phyloP scores from a whole-genome alignment of 495 filamentous ascomycete genomes.

The Neurospora sp. region DNA sequence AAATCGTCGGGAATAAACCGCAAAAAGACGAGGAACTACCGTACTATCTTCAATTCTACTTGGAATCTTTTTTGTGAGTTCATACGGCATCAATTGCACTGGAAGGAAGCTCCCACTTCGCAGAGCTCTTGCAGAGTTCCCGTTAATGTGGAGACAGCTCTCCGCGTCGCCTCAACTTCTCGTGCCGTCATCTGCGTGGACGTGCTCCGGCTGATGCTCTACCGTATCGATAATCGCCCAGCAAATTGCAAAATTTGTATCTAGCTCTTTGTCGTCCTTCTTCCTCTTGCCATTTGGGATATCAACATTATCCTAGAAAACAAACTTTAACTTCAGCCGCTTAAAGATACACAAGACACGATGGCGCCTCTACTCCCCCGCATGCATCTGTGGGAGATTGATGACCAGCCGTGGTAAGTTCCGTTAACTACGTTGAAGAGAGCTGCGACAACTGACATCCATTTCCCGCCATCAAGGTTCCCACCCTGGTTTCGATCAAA shows the following conservation, averaged over 20 bases:
- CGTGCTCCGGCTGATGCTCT: neutral
- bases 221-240: neutral
- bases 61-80: neutral
- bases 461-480: constrained; percentile 29
- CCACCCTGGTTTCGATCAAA: constrained; percentile 39
- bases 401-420: constrained; percentile 41
- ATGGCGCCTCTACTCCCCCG: constrained; percentile 43
- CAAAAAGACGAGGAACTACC: neutral
- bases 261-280: neutral
- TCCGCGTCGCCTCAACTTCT: neutral
- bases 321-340: neutral
- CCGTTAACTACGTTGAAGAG: neutral
- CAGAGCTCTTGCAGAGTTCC: neutral
- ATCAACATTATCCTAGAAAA: neutral
- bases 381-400: constrained; percentile 47
- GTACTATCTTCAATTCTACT: neutral
- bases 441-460: neutral
- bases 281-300: neutral
- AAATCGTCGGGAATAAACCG: neutral
- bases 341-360: neutral
- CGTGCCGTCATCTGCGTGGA: neutral
- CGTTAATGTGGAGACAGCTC: neutral
- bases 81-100: neutral
- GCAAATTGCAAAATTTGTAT: neutral
- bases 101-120: neutral